Evolutionary conservation across 2,329 filamentous ascomycete species (phyloP).

Genomic region (Zymoseptoria tritici): DNA sequence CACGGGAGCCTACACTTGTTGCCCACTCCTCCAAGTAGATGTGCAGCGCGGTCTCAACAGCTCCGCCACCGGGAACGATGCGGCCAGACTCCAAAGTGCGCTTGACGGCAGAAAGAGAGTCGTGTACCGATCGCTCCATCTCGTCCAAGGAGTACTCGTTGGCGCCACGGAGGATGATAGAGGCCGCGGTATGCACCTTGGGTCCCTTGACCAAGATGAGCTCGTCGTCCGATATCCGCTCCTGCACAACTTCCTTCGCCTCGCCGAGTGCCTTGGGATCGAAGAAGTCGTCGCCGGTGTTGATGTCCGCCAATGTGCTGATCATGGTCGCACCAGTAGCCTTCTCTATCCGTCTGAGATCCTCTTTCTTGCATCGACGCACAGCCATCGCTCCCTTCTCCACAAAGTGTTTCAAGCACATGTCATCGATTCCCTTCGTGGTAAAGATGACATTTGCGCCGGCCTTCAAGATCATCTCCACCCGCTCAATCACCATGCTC

Average conservation of each 20-base stretch:
- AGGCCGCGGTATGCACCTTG: constrained; percentile 87
- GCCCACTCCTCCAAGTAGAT: constrained; percentile 99
- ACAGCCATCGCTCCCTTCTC: constrained; percentile 95
- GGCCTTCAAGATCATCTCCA: constrained; percentile 96
- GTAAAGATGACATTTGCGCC: constrained; percentile 94
- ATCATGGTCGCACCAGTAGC: constrained; percentile 90
- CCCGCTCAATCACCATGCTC: constrained; percentile 84
- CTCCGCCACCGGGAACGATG: constrained; percentile 92
- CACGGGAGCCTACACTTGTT: constrained; percentile 87
- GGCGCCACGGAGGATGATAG: constrained; percentile 87
- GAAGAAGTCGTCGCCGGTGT: constrained; percentile 87
- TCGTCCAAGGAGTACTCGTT: constrained; percentile 97
- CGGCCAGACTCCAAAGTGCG: constrained; percentile 92
- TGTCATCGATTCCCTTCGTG: constrained; percentile 96
- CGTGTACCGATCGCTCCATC: constrained; percentile 98
- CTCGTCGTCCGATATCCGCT: constrained; percentile 97
- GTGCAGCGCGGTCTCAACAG: constrained; percentile 96
- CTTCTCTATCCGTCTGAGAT: constrained; percentile 88
- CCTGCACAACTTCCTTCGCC: constrained; percentile 94
- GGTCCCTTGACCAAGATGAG: constrained; percentile 96
- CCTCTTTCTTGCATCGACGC: constrained; percentile 96
- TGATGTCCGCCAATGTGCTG: constrained; percentile 88
- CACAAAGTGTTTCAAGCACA: constrained; percentile 88
- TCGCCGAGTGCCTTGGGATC: constrained; percentile 81
- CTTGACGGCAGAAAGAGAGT: constrained; percentile 95